Evolutionary conservation across 75 land plant genomes (phyloP).

Genomic region (Cryptomeria japonica): DNA sequence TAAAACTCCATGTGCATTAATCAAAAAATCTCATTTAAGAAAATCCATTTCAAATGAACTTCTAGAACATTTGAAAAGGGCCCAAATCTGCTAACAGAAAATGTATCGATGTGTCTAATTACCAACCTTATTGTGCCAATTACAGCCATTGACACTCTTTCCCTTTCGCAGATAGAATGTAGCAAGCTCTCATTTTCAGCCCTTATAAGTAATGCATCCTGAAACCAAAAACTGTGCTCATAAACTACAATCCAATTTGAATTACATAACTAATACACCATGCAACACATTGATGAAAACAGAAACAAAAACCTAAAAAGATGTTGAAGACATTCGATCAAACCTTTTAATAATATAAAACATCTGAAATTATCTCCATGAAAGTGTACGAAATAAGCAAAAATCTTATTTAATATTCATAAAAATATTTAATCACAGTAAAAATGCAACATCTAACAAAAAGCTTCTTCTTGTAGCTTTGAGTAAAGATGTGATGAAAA

Average conservation of each 20-base stretch:
- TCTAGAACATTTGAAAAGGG: neutral
- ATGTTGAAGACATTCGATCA: neutral
- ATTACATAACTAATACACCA: neutral
- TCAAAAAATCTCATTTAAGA: neutral
- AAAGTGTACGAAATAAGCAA: neutral
- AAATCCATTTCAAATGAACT: neutral
- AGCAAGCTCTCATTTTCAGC: constrained; percentile 72
- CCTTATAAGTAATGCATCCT: constrained; percentile 84
- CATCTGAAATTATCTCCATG: neutral
- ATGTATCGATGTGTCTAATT: neutral
- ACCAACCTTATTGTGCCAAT: constrained; percentile 74
- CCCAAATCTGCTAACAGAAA: neutral
- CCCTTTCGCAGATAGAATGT: constrained; percentile 79
- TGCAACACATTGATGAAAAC: neutral
- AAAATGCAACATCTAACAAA: neutral
- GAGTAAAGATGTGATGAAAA: neutral
- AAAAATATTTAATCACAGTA: neutral
- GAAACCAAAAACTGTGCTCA: neutral
- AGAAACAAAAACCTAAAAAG: neutral
- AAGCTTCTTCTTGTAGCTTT: neutral
- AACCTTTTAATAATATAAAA: neutral
- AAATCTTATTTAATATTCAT: neutral
- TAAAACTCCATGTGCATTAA: neutral
- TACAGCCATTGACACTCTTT: constrained; percentile 96
- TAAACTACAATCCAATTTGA: neutral